Conservation (phyloP, 179 eudicot genomes). For the Nepenthes alata region DNA sequence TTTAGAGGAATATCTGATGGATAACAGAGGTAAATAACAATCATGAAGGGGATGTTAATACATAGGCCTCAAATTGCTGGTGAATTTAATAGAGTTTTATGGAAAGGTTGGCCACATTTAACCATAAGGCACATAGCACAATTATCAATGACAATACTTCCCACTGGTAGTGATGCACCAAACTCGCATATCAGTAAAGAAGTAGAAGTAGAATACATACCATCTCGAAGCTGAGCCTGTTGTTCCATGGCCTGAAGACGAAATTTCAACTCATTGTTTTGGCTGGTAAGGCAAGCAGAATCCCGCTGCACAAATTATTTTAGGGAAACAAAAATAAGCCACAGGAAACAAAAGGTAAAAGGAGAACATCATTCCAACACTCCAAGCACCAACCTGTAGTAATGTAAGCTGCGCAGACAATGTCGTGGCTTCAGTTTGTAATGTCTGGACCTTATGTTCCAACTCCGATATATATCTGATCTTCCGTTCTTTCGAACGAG, state of each 20-base stretch:
- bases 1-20: too few species aligned
- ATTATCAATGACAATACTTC: too few species aligned
- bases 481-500: conserved; percentile 88
- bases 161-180: neutral
- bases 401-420: conserved; percentile 86
- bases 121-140: too few species aligned
- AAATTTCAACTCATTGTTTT: conserved; percentile 41
- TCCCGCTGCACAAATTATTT: conserved; percentile 25
- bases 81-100: too few species aligned
- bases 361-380: too few species aligned
- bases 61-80: too few species aligned
- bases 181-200: neutral
- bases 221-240: conserved; percentile 49
- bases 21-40: too few species aligned
- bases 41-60: too few species aligned
- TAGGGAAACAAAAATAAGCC: too few species aligned
- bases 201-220: conserved; percentile 18
- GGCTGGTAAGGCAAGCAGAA: conserved; percentile 29
- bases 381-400: conserved; percentile 40
- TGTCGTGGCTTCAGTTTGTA: conserved; percentile 91
- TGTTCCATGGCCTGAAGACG: conserved; percentile 52
- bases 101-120: too few species aligned
- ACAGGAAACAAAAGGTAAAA: too few species aligned
- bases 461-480: conserved; percentile 78
- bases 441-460: conserved; percentile 84